Evolutionary conservation across 768 basidiomycete genomes (phyloP).

Genomic region (Hygrophoropsis aurantiaca): DNA sequence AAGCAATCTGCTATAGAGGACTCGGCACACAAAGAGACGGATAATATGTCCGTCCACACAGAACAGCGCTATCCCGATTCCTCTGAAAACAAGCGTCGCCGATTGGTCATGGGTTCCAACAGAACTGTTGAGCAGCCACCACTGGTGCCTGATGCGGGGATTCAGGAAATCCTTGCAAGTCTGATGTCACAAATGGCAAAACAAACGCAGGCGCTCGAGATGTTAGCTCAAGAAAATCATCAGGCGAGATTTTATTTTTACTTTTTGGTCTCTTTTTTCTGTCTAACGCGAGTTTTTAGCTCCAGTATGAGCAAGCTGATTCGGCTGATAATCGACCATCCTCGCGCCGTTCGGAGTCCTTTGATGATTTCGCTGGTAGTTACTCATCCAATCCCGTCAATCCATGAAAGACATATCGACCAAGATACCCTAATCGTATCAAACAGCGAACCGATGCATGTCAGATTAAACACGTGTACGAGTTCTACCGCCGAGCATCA

Average conservation of each 20-base stretch:
- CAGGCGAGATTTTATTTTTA: conserved; percentile 32
- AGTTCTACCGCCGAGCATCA: too few relatives aligned
- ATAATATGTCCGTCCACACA: conserved; percentile 10
- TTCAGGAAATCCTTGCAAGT: conserved; percentile 38
- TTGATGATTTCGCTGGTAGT: not conserved
- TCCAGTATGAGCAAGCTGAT: too few relatives aligned
- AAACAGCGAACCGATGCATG: too few relatives aligned
- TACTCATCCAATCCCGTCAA: not conserved
- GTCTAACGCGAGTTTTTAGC: too few relatives aligned
- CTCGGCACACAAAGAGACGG: conserved; percentile 9
- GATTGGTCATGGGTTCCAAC: conserved; percentile 9
- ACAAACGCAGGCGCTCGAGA: conserved; percentile 44
- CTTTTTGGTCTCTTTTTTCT: too few relatives aligned
- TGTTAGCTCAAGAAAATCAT: conserved; percentile 46
- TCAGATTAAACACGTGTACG: too few relatives aligned
- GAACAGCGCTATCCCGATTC: conserved; percentile 8
- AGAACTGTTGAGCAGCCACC: conserved; percentile 11
- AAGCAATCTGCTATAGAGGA: too few relatives aligned
- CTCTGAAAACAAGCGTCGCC: conserved; percentile 13
- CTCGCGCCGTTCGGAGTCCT: not conserved
- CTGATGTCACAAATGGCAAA: conserved; percentile 51
- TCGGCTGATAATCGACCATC: not conserved
- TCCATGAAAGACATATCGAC: too few relatives aligned
- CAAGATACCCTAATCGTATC: too few relatives aligned
- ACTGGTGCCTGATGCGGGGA: conserved; percentile 18